Evolutionary conservation across 345 rosid species (phyloP).

Genomic region (Eucalyptus regnans): DNA sequence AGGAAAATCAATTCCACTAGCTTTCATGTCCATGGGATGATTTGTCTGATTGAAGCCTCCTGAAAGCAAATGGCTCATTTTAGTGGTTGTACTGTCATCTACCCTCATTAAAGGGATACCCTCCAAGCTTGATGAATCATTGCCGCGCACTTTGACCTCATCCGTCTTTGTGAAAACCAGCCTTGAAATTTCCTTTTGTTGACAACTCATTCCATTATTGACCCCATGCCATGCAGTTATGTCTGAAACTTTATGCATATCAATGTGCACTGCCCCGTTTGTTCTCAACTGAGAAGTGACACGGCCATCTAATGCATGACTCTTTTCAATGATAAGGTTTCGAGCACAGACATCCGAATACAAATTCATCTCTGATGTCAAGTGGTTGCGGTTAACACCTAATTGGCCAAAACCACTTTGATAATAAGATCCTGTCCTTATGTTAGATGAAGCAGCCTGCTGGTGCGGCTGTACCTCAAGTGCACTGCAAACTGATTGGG

Average conservation of each 20-base stretch:
- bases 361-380: neutral
- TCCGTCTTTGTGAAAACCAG: neutral
- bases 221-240: neutral
- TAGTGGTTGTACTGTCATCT: conserved; percentile 2
- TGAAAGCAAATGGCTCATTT: conserved; percentile 1
- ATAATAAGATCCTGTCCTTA: neutral
- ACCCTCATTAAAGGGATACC: conserved; percentile 6
- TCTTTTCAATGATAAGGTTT: conserved; percentile 1
- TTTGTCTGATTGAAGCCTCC: conserved; percentile 2
- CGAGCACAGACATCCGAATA: neutral
- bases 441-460: neutral
- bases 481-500: conserved; percentile 1
- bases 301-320: neutral
- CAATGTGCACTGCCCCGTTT: neutral
- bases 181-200: neutral
- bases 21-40: neutral
- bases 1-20: neutral
- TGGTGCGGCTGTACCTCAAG: conserved; percentile 1
- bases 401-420: neutral
- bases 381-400: neutral
- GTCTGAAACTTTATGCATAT: conserved; percentile 3
- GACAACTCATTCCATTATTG: neutral
- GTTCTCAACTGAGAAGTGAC: neutral
- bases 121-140: conserved; percentile 12
- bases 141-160: neutral